Evolutionary conservation across 176 grass and related monocot species (phyloP).

Genomic region (Luzula sylvatica): DNA sequence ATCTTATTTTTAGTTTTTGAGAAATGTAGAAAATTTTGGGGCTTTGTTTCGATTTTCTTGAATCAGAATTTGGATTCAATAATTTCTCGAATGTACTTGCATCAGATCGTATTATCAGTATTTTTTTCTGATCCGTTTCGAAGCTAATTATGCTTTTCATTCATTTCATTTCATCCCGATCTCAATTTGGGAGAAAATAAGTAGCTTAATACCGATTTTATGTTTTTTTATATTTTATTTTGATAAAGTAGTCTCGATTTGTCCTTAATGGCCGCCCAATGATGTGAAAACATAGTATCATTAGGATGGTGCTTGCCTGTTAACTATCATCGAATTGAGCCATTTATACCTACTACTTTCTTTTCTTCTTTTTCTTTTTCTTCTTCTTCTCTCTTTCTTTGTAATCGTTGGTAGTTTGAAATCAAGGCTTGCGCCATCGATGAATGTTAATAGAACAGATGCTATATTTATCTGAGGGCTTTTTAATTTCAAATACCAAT

Average conservation of each 20-base stretch:
- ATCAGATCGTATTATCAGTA: too few species aligned
- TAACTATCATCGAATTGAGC: not conserved
- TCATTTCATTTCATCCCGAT: not conserved
- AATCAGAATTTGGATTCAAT: too few species aligned
- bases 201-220: too few species aligned
- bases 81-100: too few species aligned
- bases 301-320: slow-evolving; percentile 18
- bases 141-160: not conserved
- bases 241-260: not conserved
- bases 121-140: too few species aligned
- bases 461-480: slow-evolving; percentile 14
- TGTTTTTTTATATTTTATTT: too few species aligned
- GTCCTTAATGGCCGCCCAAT: slow-evolving; percentile 8
- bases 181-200: not conserved
- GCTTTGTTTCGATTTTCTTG: too few species aligned
- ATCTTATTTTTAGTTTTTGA: too few species aligned
- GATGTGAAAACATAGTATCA: not conserved
- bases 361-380: not conserved
- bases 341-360: not conserved
- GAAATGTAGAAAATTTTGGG: too few species aligned
- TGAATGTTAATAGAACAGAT: slow-evolving; percentile 16
- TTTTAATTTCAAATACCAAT: not conserved
- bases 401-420: not conserved
- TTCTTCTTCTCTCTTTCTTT: not conserved
- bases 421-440: not conserved